These are phyloP conservation scores for Linum tenue DNA, from an alignment of 345 rosid genomes.

Conservation along the genomic window DNA sequence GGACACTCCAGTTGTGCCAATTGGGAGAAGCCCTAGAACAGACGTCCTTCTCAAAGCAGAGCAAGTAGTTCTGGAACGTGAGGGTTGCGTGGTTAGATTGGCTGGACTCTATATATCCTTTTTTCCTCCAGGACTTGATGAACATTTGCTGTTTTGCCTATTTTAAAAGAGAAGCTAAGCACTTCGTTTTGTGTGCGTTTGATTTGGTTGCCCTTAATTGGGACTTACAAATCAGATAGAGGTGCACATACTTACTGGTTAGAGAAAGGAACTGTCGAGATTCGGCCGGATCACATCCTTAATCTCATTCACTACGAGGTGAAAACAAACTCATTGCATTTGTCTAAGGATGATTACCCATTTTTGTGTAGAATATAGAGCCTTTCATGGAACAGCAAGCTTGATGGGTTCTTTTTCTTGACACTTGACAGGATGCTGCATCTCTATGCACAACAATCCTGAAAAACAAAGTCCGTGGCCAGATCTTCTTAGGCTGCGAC, in stretches of 20 bases:
- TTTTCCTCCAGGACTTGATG: slow-evolving; percentile 4
- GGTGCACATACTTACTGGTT: slow-evolving; percentile 93
- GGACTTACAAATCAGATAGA: slow-evolving; percentile 60
- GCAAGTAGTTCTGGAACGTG: slow-evolving; percentile 54
- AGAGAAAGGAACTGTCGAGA: slow-evolving; percentile 54
- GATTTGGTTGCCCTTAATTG: slow-evolving; percentile 33
- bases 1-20: slow-evolving; percentile 71
- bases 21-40: slow-evolving; percentile 82
- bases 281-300: slow-evolving; percentile 80
- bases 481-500: slow-evolving; percentile 87
- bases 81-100: slow-evolving; percentile 74
- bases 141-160: not conserved
- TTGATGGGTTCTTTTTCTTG: not conserved
- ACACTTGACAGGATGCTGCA: slow-evolving; percentile 68
- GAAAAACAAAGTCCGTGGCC: slow-evolving; percentile 60
- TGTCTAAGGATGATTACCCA: not conserved
- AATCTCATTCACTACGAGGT: slow-evolving; percentile 98
- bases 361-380: not conserved
- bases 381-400: too few relatives aligned
- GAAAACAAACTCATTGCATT: not conserved
- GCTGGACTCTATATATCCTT: slow-evolving; percentile 99
- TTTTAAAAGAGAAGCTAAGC: slow-evolving; percentile 11
- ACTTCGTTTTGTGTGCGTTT: slow-evolving; percentile 1
- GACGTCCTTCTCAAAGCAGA: slow-evolving; percentile 84
- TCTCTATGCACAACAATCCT: slow-evolving; percentile 68